Evolutionary conservation across 345 rosid species (phyloP).

Genomic region (Luvunga scandens): DNA sequence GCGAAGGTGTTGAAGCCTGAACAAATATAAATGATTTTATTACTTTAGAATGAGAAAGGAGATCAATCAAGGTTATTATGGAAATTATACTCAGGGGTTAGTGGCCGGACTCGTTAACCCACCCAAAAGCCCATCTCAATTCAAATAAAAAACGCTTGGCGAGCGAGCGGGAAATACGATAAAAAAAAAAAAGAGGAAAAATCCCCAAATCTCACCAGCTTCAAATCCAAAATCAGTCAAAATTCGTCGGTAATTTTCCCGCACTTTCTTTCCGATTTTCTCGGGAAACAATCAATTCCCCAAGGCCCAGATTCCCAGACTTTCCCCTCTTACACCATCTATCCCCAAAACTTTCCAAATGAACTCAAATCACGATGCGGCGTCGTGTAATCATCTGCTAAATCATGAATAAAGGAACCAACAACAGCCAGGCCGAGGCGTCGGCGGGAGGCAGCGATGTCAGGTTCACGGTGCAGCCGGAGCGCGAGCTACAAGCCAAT

Average conservation of each 20-base stretch:
- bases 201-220: neutral
- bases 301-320: neutral
- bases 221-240: neutral
- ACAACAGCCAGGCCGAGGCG: slow-evolving; percentile 30
- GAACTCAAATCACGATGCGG: slow-evolving; percentile 2
- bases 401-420: slow-evolving; percentile 27
- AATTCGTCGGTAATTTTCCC: neutral
- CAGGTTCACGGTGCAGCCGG: slow-evolving; percentile 72
- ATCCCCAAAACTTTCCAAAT: slow-evolving; percentile 6
- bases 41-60: no score
- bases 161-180: slow-evolving; percentile 24
- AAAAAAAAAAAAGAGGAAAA: neutral
- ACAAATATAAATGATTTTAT: no score
- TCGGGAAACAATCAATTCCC: slow-evolving; percentile 11
- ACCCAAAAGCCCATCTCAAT: neutral
- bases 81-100: no score
- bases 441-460: slow-evolving; percentile 25
- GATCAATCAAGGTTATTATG: no score
- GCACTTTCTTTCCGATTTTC: slow-evolving; percentile 11
- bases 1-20: no score
- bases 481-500: slow-evolving; percentile 84
- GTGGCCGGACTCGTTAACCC: neutral
- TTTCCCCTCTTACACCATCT: neutral
- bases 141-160: neutral
- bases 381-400: neutral